Evolutionary conservation across 1,284 basidiomycete species (phyloP).

Genomic region (Sanghuangporus sanghuang): DNA sequence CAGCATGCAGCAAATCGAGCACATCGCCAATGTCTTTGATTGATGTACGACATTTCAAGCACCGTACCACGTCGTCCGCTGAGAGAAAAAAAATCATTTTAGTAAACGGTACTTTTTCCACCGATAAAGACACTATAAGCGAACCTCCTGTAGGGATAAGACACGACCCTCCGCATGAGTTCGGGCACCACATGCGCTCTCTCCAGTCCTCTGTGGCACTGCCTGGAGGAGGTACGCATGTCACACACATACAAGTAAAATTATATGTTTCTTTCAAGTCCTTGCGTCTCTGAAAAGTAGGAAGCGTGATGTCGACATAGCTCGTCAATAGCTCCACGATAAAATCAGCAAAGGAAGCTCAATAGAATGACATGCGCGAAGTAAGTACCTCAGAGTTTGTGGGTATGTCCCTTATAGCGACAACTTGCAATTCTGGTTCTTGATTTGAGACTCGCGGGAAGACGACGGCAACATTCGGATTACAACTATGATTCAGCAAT

Average conservation of each 20-base stretch:
- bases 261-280: conserved; percentile 71
- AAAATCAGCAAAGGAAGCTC: not conserved
- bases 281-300: conserved; percentile 48
- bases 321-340: conserved; percentile 53
- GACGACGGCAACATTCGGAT: conserved; percentile 86
- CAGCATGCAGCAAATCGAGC: conserved; percentile 55
- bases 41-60: conserved; percentile 50
- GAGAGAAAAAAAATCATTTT: not conserved
- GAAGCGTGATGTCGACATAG: conserved; percentile 83
- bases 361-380: conserved; percentile 10
- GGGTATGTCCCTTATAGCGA: conserved; percentile 62
- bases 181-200: conserved; percentile 63
- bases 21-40: conserved; percentile 49
- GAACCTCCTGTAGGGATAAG: conserved; percentile 39
- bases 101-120: not conserved
- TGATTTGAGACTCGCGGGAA: conserved; percentile 57
- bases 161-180: conserved; percentile 57
- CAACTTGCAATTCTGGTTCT: conserved; percentile 66
- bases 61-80: conserved; percentile 48
- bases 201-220: conserved; percentile 52
- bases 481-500: conserved; percentile 88
- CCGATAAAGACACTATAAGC: not conserved
- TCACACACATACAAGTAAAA: conserved; percentile 70
- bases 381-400: conserved; percentile 62
- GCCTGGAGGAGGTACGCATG: conserved; percentile 39